phyloP scores from a whole-genome alignment of 164 flowering plant species.

The Annona squamosa region DNA sequence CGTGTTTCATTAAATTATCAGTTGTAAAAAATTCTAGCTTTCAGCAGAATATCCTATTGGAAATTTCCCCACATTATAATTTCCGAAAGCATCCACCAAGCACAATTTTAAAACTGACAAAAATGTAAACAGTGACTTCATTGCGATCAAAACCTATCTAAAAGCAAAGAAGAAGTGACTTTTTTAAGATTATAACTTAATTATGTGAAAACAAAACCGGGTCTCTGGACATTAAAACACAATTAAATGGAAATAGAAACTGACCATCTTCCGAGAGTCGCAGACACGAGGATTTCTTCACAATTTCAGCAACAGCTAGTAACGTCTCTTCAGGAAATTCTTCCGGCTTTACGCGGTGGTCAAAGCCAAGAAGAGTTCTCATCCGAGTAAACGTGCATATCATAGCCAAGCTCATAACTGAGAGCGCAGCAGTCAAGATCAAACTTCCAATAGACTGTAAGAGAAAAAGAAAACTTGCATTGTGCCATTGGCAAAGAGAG shows the following conservation, averaged over 20 bases:
- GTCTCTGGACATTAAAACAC: neutral
- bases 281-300: constrained; percentile 49
- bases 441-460: neutral
- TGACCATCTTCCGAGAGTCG: constrained; percentile 89
- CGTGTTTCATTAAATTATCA: no score
- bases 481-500: neutral
- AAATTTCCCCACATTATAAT: neutral
- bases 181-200: neutral
- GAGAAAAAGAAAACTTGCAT: neutral
- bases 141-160: no score
- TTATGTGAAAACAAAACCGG: no score
- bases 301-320: constrained; percentile 64
- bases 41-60: no score
- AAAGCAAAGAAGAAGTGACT: no score
- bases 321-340: constrained; percentile 59
- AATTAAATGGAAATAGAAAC: constrained; percentile 6
- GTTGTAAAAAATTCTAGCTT: no score
- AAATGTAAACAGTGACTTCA: neutral
- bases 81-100: neutral
- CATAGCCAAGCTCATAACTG: constrained; percentile 86
- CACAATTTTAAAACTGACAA: no score
- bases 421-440: constrained; percentile 29
- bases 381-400: constrained; percentile 82
- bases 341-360: constrained; percentile 45
- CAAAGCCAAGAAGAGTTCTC: constrained; percentile 66